Evolutionary conservation across 2,329 filamentous ascomycete species (phyloP).

Genomic region (Sclerotiophoma versabilis): DNA sequence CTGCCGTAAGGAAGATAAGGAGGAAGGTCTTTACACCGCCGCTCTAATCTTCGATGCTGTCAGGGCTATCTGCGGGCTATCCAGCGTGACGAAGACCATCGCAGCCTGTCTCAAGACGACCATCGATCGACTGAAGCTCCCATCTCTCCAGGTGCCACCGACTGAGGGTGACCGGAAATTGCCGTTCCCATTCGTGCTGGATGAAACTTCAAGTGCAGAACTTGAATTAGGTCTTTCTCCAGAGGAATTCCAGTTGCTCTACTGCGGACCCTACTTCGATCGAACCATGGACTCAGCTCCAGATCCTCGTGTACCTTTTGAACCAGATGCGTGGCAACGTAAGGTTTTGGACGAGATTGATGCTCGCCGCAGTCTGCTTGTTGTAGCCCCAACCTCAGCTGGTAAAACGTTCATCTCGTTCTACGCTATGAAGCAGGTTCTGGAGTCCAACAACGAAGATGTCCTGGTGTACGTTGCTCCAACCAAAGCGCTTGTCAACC

Average conservation of each 20-base stretch:
- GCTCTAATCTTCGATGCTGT: slow-evolving; percentile 44
- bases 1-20: slow-evolving; percentile 39
- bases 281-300: slow-evolving; percentile 73
- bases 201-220: slow-evolving; percentile 28
- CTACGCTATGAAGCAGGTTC: slow-evolving; percentile 80
- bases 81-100: slow-evolving; percentile 41
- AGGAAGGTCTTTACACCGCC: slow-evolving; percentile 40
- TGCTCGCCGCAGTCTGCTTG: slow-evolving; percentile 71
- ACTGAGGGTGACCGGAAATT: slow-evolving; percentile 50
- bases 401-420: slow-evolving; percentile 87
- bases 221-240: slow-evolving; percentile 51
- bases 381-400: slow-evolving; percentile 78
- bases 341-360: slow-evolving; percentile 77
- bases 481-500: slow-evolving; percentile 82
- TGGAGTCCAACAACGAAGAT: slow-evolving; percentile 71
- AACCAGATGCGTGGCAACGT: slow-evolving; percentile 79
- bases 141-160: slow-evolving; percentile 42
- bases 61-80: slow-evolving; percentile 36
- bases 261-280: slow-evolving; percentile 77
- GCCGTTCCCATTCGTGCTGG: slow-evolving; percentile 52
- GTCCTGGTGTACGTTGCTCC: slow-evolving; percentile 81
- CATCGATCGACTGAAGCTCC: slow-evolving; percentile 50
- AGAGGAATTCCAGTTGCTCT: slow-evolving; percentile 69
- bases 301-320: slow-evolving; percentile 73
- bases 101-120: slow-evolving; percentile 43